Evolutionary conservation across 805 yeast genomes (phyloP).

Genomic region (Ogataea sp.): DNA sequence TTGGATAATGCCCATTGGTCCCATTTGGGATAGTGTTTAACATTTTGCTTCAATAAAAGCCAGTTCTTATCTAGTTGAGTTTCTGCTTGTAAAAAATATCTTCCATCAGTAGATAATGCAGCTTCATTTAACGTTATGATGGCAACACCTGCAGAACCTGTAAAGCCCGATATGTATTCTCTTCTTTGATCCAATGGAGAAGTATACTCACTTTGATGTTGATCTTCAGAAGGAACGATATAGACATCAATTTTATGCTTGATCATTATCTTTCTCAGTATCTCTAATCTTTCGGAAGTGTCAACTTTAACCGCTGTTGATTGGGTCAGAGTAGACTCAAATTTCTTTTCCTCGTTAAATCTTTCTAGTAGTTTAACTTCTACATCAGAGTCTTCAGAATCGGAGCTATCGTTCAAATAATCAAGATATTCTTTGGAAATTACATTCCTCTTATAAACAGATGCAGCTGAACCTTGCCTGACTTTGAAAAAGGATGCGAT

Average conservation of each 20-base stretch:
- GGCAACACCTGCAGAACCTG: slow-evolving; percentile 92
- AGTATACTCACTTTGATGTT: slow-evolving; percentile 89
- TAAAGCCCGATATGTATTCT: slow-evolving; percentile 76
- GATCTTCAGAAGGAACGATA: slow-evolving; percentile 71
- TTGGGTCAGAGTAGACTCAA: background rate
- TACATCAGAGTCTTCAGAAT: background rate
- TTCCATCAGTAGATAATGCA: slow-evolving; percentile 85
- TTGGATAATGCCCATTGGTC: slow-evolving; percentile 63
- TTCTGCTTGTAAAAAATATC: slow-evolving; percentile 88
- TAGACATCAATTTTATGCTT: slow-evolving; percentile 41
- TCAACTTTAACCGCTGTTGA: slow-evolving; percentile 11
- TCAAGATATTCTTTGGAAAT: background rate
- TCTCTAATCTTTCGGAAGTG: slow-evolving; percentile 28
- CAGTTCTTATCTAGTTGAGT: slow-evolving; percentile 75
- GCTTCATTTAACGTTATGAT: slow-evolving; percentile 66
- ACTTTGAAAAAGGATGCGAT: background rate
- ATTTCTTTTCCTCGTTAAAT: background rate
- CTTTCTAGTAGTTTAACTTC: background rate
- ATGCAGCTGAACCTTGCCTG: background rate
- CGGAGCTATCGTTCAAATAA: background rate
- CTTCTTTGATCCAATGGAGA: slow-evolving; percentile 76
- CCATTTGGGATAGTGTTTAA: slow-evolving; percentile 69
- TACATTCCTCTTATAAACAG: background rate
- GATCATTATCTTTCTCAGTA: slow-evolving; percentile 37
- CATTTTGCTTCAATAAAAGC: slow-evolving; percentile 75